A percentile compares a stretch with the other conserved stretches of the same genome.
Conservation (phyloP, 768 basidiomycete species). For the Amanita muscaria region DNA sequence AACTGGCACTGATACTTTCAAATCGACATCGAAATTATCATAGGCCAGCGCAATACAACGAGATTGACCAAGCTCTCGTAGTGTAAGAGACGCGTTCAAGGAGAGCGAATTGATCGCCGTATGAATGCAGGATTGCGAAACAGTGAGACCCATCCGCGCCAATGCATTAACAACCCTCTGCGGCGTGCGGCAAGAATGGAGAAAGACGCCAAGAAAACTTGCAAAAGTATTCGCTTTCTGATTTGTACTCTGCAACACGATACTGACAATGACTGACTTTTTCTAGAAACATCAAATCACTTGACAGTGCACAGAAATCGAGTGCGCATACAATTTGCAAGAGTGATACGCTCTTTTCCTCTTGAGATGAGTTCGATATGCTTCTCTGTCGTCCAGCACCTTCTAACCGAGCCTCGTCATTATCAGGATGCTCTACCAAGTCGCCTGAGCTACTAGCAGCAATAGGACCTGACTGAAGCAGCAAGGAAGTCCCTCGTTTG, state of each 20-base stretch:
- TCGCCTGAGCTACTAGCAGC: too few relatives aligned
- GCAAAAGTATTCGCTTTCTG: constrained; percentile 14
- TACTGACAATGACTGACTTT: constrained; percentile 17
- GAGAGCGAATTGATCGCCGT: constrained; percentile 12
- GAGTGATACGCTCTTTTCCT: background rate
- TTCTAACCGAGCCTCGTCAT: background rate
- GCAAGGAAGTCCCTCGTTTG: background rate
- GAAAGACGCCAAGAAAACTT: background rate
- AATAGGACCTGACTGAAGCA: too few relatives aligned
- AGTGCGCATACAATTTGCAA: background rate
- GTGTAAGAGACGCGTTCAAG: constrained; percentile 1
- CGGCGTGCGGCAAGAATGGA: constrained; percentile 11
- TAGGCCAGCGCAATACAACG: constrained; percentile 13
- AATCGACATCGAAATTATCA: constrained; percentile 22
- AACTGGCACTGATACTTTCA: constrained; percentile 10
- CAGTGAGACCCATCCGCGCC: constrained; percentile 20
- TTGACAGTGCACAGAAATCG: background rate
- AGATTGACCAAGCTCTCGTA: constrained; percentile 11
- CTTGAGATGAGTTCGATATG: background rate
- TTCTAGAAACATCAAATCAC: constrained; percentile 11
- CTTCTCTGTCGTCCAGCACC: background rate
- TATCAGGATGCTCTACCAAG: too few relatives aligned
- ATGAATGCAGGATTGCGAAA: constrained; percentile 14
- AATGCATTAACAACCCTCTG: constrained; percentile 19
- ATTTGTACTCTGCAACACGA: constrained; percentile 20